These are phyloP conservation scores for Ceratocystis harringtonii DNA, from an alignment of 2,329 filamentous ascomycete genomes.

Conservation along the genomic window DNA sequence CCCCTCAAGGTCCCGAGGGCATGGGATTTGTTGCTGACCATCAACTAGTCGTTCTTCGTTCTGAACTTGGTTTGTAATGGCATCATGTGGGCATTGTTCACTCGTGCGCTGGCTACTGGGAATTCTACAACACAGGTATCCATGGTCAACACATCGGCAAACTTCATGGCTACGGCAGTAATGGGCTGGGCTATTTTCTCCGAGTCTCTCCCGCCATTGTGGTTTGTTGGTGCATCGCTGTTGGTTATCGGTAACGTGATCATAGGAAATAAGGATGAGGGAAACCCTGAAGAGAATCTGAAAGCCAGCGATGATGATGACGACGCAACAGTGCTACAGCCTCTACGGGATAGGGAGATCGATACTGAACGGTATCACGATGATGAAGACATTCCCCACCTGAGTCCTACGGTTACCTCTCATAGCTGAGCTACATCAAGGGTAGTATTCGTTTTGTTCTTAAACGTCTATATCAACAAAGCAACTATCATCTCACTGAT, in stretches of 20 bases:
- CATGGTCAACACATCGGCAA: conserved; percentile 68
- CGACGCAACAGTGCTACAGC: conserved; percentile 18
- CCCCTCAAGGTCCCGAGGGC: neutral
- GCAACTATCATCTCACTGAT: conserved; percentile 24
- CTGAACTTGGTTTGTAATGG: conserved; percentile 63
- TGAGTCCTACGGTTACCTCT: neutral
- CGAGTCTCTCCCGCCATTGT: conserved; percentile 55
- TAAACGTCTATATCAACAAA: neutral
- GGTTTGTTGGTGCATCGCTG: conserved; percentile 60
- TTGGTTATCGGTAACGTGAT: conserved; percentile 65
- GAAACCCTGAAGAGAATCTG: conserved; percentile 8
- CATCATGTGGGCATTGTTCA: conserved; percentile 76
- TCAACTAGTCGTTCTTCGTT: conserved; percentile 51
- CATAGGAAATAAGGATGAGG: conserved; percentile 54
- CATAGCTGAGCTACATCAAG: neutral
- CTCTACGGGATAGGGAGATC: conserved; percentile 23
- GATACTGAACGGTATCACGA: conserved; percentile 20
- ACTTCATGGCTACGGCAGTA: conserved; percentile 65
- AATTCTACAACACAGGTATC: conserved; percentile 65
- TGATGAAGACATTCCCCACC: conserved; percentile 4
- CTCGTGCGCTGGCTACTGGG: conserved; percentile 57
- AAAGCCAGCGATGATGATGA: conserved; percentile 5
- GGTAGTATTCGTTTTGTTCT: neutral
- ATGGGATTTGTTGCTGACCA: conserved; percentile 6
- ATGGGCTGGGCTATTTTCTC: conserved; percentile 56